Evolutionary conservation across 2,329 filamentous ascomycete species (phyloP), one percentile per base, ranked within the genome.

Genomic region (Fusarium fujikuroi): DNA sequence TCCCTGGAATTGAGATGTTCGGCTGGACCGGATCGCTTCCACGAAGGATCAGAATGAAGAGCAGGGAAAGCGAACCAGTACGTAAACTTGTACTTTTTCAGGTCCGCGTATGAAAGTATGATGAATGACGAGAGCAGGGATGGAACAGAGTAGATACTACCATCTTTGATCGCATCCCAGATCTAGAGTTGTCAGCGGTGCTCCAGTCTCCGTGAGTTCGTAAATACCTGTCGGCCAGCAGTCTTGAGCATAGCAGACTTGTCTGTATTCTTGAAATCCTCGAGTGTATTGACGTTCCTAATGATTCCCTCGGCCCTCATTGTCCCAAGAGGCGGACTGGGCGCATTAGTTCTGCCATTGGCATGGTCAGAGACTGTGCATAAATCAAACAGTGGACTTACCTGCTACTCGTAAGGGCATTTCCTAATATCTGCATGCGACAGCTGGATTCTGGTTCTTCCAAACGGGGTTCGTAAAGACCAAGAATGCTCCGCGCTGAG

Each of bases 41-140:
- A 99, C 34, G 88, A 86, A 4, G 94, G 94, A 61, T 95, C 92
- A 8, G 95, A 97, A 80, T 97, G 95, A 49, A 99, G 87, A 21
- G 95, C 95, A 2, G 96, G 96, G 79, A 97, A 99, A 9, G 93
- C 95, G 82, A 98, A 98, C 91, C 97, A 97, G 83, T 98, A 98
- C n/a, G 92, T 94, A 80, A 98, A 98, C 72, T 92, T 94, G 84
- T 98, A 98, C 80, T 97, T 98, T 82, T 99, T 99, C 39, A 99
- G 88, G 80, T 99, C 95, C 70, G 96, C 95, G 81, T 94, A 99
- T 21, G 94, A 97, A 50, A 98, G 90, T 66, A 97, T 91, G 32
- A 93, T 89, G 81, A 98, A 98, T 11, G 94, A 96, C 9, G 94
- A 91, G 23, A 99, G 90, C 5, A 98, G 88, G 9, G 95, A 98